phyloP scores from a whole-genome alignment of 805 yeast species.

The Candida chauliodis region DNA sequence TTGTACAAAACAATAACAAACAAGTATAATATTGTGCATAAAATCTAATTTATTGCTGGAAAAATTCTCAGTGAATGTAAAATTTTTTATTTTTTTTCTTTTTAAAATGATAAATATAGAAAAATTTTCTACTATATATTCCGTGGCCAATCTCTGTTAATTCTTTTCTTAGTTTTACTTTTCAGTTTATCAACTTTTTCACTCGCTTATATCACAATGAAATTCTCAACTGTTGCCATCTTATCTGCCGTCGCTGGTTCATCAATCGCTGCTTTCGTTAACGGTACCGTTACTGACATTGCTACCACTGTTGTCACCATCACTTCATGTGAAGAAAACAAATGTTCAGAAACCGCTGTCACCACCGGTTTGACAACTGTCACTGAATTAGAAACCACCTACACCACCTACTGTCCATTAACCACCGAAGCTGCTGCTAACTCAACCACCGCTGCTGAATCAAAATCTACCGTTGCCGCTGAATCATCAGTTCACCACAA shows the following conservation, averaged over 20 bases:
- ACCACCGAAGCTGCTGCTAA: conserved; percentile 45
- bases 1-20: no score
- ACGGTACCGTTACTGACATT: conserved; percentile 17
- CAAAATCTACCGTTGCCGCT: conserved; percentile 17
- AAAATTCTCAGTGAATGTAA: no score
- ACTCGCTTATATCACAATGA: conserved; percentile 23
- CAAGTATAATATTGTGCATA: no score
- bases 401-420: conserved; percentile 76
- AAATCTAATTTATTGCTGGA: no score
- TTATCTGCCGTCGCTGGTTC: conserved; percentile 25
- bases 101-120: no score
- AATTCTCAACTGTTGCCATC: conserved; percentile 31
- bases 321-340: conserved; percentile 35
- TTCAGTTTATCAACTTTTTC: neutral
- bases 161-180: conserved; percentile 2
- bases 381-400: conserved; percentile 59
- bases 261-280: conserved; percentile 28
- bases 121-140: neutral
- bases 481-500: conserved; percentile 14
- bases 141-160: neutral
- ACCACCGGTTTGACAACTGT: conserved; percentile 43
- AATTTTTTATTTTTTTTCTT: no score
- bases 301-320: conserved; percentile 29
- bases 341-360: conserved; percentile 24
- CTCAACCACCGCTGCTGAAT: conserved; percentile 45